Base-by-base conservation (phyloP, 2,329 filamentous ascomycete genomes). In the Byssochlamys sp. region DNA sequence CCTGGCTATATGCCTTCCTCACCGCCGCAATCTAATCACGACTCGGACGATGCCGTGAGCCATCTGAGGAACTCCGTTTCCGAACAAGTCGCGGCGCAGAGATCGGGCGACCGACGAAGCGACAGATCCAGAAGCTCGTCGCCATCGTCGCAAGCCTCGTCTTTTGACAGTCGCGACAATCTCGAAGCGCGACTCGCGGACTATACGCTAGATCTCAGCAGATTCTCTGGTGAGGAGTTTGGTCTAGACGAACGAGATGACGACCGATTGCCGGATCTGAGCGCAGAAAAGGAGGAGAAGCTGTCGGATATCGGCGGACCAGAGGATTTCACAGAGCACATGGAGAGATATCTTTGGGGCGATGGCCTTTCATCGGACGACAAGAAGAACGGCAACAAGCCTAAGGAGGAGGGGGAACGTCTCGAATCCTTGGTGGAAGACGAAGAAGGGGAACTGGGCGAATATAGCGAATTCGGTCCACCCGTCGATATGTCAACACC, bases 401-500 rank as follows among this genome's bases (percentile, higher is more conserved):
- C 55, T 24, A 56, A 33, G 48, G n/a, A 28, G 2, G 49, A 51
- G 4, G 27, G 11, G 24, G 25, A 51, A 28, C 49, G 25, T 24
- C 24, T 49, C 24, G 33, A 53, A 53, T 26, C 45, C n/a, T 25
- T 35, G 24, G 54, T 54, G 28, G 54, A 51, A 12, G 55, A 57
- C 2, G 52, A 60, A 28, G 52, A 60, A 28, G 59, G 60, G 1
- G 69, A 70, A 5, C 62, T 71, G 5, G 69, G 64, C 9, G 74
- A 75, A 53, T 70, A 73, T 55, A 76, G 73, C 52, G 73, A 76
- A 63, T 74, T 75, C 49, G 73, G 70, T 2, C 73, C 73, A 9
- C 73, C 74, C 2, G 64, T 75, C 9, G 74, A 76, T 56, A 76
- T 75, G 69, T 76, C 74, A 1, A 76, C 74, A 0, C 74, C 74